Conservation (phyloP, 23 red algal genomes). For the Gracilaria gracilis region DNA sequence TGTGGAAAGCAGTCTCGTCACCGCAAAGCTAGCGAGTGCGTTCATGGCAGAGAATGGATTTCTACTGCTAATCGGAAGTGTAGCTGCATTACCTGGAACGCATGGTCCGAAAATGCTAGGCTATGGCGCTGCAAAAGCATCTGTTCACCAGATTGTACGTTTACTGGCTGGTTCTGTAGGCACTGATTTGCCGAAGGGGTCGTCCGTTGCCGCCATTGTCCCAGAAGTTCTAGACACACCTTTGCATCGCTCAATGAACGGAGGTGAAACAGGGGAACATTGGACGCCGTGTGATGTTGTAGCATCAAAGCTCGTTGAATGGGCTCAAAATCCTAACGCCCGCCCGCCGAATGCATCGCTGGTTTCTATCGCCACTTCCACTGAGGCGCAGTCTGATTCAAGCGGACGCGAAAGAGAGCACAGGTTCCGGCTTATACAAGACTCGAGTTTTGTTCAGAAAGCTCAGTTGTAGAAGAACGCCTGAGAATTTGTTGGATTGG, state of each 20-base stretch:
- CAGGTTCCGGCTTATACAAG: constrained; percentile 76
- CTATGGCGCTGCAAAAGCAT: constrained; percentile 78
- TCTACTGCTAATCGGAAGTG: constrained; percentile 71
- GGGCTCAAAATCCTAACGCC: constrained; percentile 61
- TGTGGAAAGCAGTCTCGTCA: constrained; percentile 76
- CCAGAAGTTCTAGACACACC: constrained; percentile 91
- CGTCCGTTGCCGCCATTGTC: constrained; percentile 79
- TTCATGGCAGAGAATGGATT: constrained; percentile 79
- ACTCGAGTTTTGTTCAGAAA: constrained; percentile 86
- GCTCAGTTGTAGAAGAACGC: constrained; percentile 41
- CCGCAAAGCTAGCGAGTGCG: constrained; percentile 69
- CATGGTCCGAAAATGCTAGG: constrained; percentile 70
- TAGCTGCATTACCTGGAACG: constrained; percentile 74
- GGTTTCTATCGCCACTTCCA: constrained; percentile 68
- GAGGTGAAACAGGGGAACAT: constrained; percentile 64
- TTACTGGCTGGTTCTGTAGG: constrained; percentile 75
- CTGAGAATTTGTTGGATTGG: too few species aligned
- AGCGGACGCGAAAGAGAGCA: constrained; percentile 23
- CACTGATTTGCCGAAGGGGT: constrained; percentile 61
- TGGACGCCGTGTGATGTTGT: constrained; percentile 89
- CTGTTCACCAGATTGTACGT: constrained; percentile 86
- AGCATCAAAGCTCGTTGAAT: constrained; percentile 78
- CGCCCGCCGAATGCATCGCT: constrained; percentile 81
- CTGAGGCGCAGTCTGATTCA: not conserved
- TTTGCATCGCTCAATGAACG: constrained; percentile 83